A percentile compares a stretch with the other conserved stretches of the same genome.
phyloP scores from a whole-genome alignment of 2,329 filamentous ascomycete species.

The Cyanodermella asteris region DNA sequence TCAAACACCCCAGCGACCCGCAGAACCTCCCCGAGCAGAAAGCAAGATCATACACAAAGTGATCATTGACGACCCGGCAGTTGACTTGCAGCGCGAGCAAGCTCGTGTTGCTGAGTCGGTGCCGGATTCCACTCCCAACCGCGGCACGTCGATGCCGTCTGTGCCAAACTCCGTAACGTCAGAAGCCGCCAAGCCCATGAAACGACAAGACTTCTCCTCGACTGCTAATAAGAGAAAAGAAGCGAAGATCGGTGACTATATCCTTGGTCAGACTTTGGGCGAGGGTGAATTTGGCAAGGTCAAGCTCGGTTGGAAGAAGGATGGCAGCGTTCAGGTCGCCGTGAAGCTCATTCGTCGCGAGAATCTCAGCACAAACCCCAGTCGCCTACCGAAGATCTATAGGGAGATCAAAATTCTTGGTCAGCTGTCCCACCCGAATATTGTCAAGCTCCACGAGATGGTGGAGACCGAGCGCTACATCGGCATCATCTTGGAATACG shows the following conservation, averaged over 20 bases:
- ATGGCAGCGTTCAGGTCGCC: conserved; percentile 80
- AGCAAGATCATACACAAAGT: conserved; percentile 61
- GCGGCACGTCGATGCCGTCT: conserved; percentile 26
- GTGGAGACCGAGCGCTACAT: conserved; percentile 94
- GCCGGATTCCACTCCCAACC: conserved; percentile 26
- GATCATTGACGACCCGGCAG: conserved; percentile 52
- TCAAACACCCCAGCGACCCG: no score
- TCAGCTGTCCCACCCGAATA: conserved; percentile 82
- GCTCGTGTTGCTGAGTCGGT: conserved; percentile 44
- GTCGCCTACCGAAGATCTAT: conserved; percentile 84
- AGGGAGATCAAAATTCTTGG: conserved; percentile 84
- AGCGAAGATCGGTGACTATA: conserved; percentile 86
- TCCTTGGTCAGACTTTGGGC: conserved; percentile 83
- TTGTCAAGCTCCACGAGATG: conserved; percentile 93
- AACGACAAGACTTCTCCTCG: conserved; percentile 36
- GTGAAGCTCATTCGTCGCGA: conserved; percentile 96
- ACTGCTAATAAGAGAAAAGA: conserved; percentile 37
- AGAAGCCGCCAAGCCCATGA: conserved; percentile 14
- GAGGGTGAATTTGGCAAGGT: conserved; percentile 98
- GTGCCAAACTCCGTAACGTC: conserved; percentile 19
- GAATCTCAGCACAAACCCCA: conserved; percentile 68
- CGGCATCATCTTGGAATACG: conserved; percentile 95
- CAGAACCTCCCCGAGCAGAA: conserved; percentile 38
- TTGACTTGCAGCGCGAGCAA: conserved; percentile 49
- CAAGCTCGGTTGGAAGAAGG: conserved; percentile 94